These are phyloP conservation scores for Ephemerocybe angulata DNA, from an alignment of 768 basidiomycete species.

Conservation along the genomic window DNA sequence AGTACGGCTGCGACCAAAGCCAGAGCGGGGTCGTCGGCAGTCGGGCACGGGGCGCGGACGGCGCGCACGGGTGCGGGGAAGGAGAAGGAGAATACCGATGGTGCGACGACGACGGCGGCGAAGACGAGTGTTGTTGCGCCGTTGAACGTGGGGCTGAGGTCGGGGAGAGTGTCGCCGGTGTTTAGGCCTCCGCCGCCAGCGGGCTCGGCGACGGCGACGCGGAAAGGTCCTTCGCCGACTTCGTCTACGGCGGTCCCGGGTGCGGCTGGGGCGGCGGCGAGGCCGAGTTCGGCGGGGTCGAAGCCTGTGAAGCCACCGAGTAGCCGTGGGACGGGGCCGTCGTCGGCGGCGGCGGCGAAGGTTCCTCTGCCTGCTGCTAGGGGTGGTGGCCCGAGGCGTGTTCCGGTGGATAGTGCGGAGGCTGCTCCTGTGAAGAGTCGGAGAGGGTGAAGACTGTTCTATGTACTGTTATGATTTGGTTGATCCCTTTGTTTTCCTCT, in stretches of 20 bases:
- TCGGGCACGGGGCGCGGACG: slow-evolving; percentile 12
- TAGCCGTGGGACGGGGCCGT: background rate
- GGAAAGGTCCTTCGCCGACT: slow-evolving; percentile 13
- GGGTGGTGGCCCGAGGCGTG: slow-evolving; percentile 57
- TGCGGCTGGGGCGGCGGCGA: slow-evolving; percentile 6
- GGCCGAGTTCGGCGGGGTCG: slow-evolving; percentile 13
- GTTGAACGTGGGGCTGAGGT: slow-evolving; percentile 4
- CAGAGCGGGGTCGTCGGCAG: slow-evolving; percentile 14
- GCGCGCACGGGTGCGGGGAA: slow-evolving; percentile 5
- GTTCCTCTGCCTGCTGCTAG: slow-evolving; percentile 23
- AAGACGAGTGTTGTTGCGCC: background rate
- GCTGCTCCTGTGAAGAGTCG: slow-evolving; percentile 49
- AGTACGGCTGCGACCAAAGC: slow-evolving; percentile 35
- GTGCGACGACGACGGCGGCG: slow-evolving; percentile 14
- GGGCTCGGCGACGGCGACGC: slow-evolving; percentile 15
- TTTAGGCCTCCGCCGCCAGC: slow-evolving; percentile 22
- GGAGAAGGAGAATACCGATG: slow-evolving; percentile 37
- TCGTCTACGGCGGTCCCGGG: slow-evolving; percentile 11
- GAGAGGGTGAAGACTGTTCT: slow-evolving; percentile 34
- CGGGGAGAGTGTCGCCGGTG: slow-evolving; percentile 20
- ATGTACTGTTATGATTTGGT: background rate
- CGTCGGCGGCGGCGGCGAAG: slow-evolving; percentile 8
- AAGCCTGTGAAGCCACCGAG: background rate
- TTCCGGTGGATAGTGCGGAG: slow-evolving; percentile 63
- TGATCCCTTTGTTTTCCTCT: background rate